Evolutionary conservation across 2,329 filamentous ascomycete genomes (phyloP), one percentile per base, ranked within the genome.

Genomic region (Fusarium sp.): DNA sequence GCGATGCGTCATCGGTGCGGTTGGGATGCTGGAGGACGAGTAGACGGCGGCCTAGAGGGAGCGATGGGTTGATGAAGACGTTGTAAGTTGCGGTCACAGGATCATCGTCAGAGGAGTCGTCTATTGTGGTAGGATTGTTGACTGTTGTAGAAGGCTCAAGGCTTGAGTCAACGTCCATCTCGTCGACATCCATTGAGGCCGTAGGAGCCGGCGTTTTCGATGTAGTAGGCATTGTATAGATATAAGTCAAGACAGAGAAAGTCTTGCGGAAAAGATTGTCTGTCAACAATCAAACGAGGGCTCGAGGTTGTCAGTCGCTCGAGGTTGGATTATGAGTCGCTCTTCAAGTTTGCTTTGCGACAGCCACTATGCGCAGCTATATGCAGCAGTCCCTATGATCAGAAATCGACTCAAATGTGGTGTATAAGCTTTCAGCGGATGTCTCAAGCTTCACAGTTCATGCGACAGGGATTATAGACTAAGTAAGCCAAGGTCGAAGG

Each of bases 1-100:
- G 80, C 43, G 78, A 71, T 13, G 79, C 75, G 66, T 90, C 85
- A 58, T 88, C 83, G 37, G 84, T 84, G 66, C 92, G 91, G 80
- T 94, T 94, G 25, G 94, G 91, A 78, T 97, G 96, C 81, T 98
- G 94, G 43, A 99, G 87, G 66, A 98, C 87, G 73, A 95, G 90
- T 61, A 94, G 87, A 69, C 90, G 86, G 60, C 88, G 88, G 73
- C 84, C 83, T 17, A 80, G 77, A 6, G 88, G 84, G 43, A 91
- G 86, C 20, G 85, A 82, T 21, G 93, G 91, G 72, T 94, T 97
- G 76, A 97, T 89, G 80, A 91, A 95, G 78, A 98, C 88, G 75
- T 93, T 88, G 85, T 97, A 98, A 65, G 86, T 88, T 40, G 89
- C 85, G 52, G 91, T 84, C 68, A 94, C 85, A 53, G 91, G 91